Evolutionary conservation across 768 basidiomycete species (phyloP).

Genomic region (Cystofilobasidium ferigula): DNA sequence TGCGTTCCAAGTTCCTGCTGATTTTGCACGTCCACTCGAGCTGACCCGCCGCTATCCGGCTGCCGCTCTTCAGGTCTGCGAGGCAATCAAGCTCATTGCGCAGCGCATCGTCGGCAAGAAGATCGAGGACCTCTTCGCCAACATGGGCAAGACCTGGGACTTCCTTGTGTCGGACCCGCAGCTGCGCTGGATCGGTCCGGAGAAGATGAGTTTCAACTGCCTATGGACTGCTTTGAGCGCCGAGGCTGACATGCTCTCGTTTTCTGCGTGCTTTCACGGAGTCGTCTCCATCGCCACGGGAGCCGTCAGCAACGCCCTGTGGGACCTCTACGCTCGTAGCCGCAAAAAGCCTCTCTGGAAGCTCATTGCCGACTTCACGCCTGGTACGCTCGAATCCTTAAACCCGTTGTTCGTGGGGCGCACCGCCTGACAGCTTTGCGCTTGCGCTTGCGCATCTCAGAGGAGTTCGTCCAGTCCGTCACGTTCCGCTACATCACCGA

Average conservation of each 20-base stretch:
- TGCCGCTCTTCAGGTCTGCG: constrained; percentile 52
- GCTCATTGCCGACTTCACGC: constrained; percentile 78
- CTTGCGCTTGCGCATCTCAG: background rate
- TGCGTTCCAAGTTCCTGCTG: constrained; percentile 31
- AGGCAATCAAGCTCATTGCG: constrained; percentile 66
- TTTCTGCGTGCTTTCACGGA: constrained; percentile 72
- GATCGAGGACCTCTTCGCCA: constrained; percentile 64
- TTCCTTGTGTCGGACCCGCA: constrained; percentile 79
- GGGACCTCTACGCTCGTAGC: constrained; percentile 73
- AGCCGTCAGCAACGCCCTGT: constrained; percentile 82
- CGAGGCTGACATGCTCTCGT: background rate
- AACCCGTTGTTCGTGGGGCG: background rate
- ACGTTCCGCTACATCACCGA: constrained; percentile 65
- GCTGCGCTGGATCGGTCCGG: constrained; percentile 60
- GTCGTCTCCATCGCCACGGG: constrained; percentile 83
- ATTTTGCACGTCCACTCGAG: background rate
- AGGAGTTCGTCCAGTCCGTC: constrained; percentile 20
- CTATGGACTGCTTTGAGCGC: background rate
- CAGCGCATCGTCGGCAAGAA: constrained; percentile 71
- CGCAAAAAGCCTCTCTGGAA: constrained; percentile 86
- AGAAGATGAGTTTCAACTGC: constrained; percentile 5
- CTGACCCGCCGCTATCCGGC: background rate
- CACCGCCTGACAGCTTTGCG: background rate
- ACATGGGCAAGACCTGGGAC: constrained; percentile 88
- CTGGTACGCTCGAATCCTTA: constrained; percentile 31